Conservation (phyloP, 1,139 yeast genomes). For the Zygoascus sp. region DNA sequence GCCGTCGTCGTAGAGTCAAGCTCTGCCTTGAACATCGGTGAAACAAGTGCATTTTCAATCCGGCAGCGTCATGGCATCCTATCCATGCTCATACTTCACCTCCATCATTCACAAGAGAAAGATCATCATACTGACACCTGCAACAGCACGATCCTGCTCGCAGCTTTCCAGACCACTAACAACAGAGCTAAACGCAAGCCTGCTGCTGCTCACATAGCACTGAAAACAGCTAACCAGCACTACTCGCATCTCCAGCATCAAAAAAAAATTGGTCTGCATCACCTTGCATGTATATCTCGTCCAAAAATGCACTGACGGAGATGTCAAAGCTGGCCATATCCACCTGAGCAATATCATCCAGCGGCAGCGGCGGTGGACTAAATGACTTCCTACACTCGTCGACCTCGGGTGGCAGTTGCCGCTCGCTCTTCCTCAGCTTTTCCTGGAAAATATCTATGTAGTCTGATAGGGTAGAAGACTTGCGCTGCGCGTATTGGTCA, state of each 20-base stretch:
- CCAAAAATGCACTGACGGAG: not conserved
- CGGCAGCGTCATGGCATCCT: no score
- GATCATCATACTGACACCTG: no score
- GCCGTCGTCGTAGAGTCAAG: no score
- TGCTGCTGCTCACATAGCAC: no score
- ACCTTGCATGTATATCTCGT: not conserved
- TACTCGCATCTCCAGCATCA: not conserved
- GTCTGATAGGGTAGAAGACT: not conserved
- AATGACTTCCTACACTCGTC: not conserved
- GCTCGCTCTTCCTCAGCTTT: conserved; percentile 1
- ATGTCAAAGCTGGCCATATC: not conserved
- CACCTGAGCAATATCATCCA: not conserved
- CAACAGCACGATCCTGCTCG: no score
- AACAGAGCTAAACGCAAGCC: no score
- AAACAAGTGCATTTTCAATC: no score
- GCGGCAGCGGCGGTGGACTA: not conserved
- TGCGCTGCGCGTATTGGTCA: conserved; percentile 2
- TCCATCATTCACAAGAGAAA: no score
- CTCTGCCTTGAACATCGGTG: no score
- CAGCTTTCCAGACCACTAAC: no score
- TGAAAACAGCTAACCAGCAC: no score
- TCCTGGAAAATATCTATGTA: conserved; percentile 4
- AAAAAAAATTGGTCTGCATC: not conserved
- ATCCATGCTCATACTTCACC: no score
- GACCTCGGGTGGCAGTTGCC: not conserved